Base-by-base conservation (phyloP, 331 rosid species). In the Cydonia oblonga region DNA sequence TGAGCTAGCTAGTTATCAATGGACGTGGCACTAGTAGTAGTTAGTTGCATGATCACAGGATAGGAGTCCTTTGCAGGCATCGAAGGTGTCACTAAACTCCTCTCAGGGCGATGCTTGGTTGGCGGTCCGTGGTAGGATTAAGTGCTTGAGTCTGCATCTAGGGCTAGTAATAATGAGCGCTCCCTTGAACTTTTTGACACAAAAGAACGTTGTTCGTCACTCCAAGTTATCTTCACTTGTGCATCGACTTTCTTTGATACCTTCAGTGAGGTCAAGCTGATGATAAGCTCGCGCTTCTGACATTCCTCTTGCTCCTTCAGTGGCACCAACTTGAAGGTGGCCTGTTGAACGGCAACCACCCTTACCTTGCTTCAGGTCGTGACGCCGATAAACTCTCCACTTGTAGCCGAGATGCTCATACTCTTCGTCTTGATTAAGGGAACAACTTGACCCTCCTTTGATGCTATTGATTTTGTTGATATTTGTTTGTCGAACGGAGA, bases 31-130 rank as follows among this genome's bases (percentile, higher is more conserved):
- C 52, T 8, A 15, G 1, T 46, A 46, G 18, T 46, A 19, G 5
- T 15, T n/a, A 46, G n/a, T 46, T 46, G 52, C n/a, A 15, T 14
- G n/a, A 46, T 15, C n/a, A 46, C 1, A 46, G 3, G 19, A 44
- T 5, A 44, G 0, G 19, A 44, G 52, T 44, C 52, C 8, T 0
- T 0, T 14, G 3, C 3, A 44, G 1, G 2, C 3, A 44, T 44
- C 1, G 0, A 44, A 5, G 3, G 7, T 0, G 2, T 44, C 7
- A 44, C 7, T 1, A 0, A 5, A 14, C 0, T 5, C 19, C 51
- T 1, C 1, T 44, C 0, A 3, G 14, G 19, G 52, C 0, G 6
- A 44, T 44, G 1, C 3, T 44, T 0, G 0, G 0, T 44, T 44
- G 3, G 1, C 0, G 1, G 14, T 44, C 1, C 0, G 0, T 44